Conservation (phyloP, 2,329 filamentous ascomycete genomes). For the Beauveria asiatica region DNA sequence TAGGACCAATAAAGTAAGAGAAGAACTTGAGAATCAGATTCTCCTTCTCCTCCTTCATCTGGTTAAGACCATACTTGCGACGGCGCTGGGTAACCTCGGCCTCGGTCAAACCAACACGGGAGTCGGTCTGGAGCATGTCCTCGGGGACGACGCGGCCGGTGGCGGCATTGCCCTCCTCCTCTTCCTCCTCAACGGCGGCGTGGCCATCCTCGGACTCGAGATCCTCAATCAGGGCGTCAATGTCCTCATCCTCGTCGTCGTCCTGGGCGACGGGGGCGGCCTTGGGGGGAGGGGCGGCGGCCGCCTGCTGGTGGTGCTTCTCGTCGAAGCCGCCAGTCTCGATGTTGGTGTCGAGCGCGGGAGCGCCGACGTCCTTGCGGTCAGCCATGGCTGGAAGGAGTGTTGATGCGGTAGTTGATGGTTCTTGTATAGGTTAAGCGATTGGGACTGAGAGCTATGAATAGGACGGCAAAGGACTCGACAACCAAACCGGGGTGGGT, state of each 20-base stretch:
- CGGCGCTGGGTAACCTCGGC: constrained; percentile 55
- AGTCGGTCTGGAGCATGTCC: constrained; percentile 70
- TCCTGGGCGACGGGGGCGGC: constrained; percentile 49
- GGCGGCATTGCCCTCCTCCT: constrained; percentile 38
- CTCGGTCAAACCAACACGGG: constrained; percentile 61
- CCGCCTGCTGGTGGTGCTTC: constrained; percentile 38
- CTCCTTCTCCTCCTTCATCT: constrained; percentile 87
- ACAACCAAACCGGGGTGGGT: constrained; percentile 13
- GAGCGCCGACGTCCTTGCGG: constrained; percentile 40
- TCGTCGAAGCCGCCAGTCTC: constrained; percentile 58
- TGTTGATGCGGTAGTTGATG: background rate
- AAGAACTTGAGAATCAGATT: constrained; percentile 77
- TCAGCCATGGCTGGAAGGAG: constrained; percentile 40
- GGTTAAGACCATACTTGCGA: constrained; percentile 73
- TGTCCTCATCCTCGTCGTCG: constrained; percentile 68
- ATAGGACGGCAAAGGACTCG: background rate
- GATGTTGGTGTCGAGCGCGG: constrained; percentile 55
- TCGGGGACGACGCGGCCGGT: constrained; percentile 59
- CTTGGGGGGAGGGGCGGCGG: constrained; percentile 27
- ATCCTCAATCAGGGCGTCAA: constrained; percentile 80
- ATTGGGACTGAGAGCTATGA: background rate
- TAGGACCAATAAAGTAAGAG: constrained; percentile 77
- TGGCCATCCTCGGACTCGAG: constrained; percentile 75
- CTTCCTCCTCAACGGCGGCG: constrained; percentile 53
- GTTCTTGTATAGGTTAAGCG: background rate